Evolutionary conservation across 2,329 filamentous ascomycete species (phyloP).

Genomic region (Fusarium newnesense): DNA sequence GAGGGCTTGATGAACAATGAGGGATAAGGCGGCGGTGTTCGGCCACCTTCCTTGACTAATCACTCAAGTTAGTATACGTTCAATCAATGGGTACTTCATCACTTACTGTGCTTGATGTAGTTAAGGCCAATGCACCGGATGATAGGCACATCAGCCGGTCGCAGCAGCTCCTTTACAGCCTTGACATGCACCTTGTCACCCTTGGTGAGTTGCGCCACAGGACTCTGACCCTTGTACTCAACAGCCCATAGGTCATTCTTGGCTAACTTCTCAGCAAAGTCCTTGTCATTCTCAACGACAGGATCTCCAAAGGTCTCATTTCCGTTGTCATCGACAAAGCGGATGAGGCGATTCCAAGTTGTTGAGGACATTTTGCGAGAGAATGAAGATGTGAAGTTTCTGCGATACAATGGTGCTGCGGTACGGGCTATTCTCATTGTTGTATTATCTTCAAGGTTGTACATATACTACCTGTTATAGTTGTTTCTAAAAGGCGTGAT

Average conservation of each 20-base stretch:
- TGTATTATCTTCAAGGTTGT: neutral
- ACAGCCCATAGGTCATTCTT: slow-evolving; percentile 45
- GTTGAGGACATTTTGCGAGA: slow-evolving; percentile 36
- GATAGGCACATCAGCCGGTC: slow-evolving; percentile 48
- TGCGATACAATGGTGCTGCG: neutral
- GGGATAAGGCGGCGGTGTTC: slow-evolving; percentile 60
- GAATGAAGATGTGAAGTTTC: neutral
- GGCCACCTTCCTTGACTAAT: slow-evolving; percentile 62
- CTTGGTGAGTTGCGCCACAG: slow-evolving; percentile 37
- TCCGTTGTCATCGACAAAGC: slow-evolving; percentile 49
- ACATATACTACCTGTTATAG: slow-evolving; percentile 6
- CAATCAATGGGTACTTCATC: rapidly evolving
- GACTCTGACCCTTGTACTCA: slow-evolving; percentile 46
- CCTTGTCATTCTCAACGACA: slow-evolving; percentile 39
- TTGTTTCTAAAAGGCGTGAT: neutral
- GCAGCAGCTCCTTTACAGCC: slow-evolving; percentile 45
- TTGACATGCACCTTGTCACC: slow-evolving; percentile 48
- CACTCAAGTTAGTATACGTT: rapidly evolving
- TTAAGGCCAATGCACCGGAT: slow-evolving; percentile 52
- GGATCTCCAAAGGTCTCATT: slow-evolving; percentile 50
- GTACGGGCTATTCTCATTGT: slow-evolving; percentile 14
- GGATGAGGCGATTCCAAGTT: slow-evolving; percentile 48
- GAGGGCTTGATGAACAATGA: slow-evolving; percentile 63
- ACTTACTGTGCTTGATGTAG: slow-evolving; percentile 51
- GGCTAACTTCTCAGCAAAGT: slow-evolving; percentile 40